Percentiles rank a stretch among this genome's conserved stretches.
Evolutionary conservation across 176 grass and related monocot genomes (phyloP).

Genomic region (Eragrostis curvula): DNA sequence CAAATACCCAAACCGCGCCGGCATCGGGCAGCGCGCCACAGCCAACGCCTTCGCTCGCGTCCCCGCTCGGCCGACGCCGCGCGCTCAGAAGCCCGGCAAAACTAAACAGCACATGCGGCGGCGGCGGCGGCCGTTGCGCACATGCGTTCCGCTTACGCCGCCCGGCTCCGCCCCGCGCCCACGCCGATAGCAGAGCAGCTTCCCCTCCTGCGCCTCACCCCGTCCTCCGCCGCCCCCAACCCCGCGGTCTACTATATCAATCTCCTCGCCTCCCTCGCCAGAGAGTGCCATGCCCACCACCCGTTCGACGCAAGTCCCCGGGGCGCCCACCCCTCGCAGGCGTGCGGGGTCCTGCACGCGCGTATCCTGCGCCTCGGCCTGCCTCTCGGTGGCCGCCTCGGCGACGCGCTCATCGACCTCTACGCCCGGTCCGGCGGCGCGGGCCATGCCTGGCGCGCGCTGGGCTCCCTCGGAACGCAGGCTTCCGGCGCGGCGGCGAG

Average conservation of each 20-base stretch:
- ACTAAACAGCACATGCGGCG: not conserved
- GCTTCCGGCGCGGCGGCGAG: constrained; percentile 39
- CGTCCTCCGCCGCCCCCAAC: not conserved
- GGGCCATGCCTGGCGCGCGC: constrained; percentile 38
- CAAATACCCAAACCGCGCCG: not conserved
- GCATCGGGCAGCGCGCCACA: not conserved
- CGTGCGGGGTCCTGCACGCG: constrained; percentile 52
- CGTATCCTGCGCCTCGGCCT: constrained; percentile 40
- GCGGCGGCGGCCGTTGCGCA: constrained; percentile 8
- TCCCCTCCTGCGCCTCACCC: not conserved
- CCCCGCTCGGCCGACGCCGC: not conserved
- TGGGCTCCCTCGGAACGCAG: constrained; percentile 18
- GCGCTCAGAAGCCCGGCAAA: not conserved
- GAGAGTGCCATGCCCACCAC: constrained; percentile 34
- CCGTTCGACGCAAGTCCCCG: constrained; percentile 43
- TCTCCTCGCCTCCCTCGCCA: constrained; percentile 43
- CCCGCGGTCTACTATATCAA: constrained; percentile 28
- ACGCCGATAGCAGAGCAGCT: not conserved
- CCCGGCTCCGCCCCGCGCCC: not conserved
- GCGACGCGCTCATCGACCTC: constrained; percentile 53
- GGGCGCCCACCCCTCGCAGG: not conserved
- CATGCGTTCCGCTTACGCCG: constrained; percentile 31
- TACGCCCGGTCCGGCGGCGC: constrained; percentile 51
- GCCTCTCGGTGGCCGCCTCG: constrained; percentile 32
- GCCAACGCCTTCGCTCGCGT: not conserved